Evolutionary conservation across 1,284 basidiomycete genomes (phyloP), one percentile per base, ranked within the genome.

Genomic region (Neolentinus lepideus): DNA sequence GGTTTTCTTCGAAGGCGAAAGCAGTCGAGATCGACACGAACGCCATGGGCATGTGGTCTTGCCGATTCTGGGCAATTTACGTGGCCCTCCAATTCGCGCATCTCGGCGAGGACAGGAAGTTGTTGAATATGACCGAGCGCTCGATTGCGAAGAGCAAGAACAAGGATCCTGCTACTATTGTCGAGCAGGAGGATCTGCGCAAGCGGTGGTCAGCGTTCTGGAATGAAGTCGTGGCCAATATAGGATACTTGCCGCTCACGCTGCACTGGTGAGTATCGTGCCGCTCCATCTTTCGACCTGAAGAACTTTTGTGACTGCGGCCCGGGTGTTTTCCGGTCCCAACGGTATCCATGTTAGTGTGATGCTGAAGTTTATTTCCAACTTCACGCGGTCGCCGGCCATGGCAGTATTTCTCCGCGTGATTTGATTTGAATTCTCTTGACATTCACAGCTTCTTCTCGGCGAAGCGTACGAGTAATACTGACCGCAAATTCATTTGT

Each of bases 161-260:
- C 2, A 73, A 72, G n/a, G 72, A 71, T 4, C 59, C 76, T 24
- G 69, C 66, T n/a, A 63, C 61, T 2, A 71, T 71, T 33, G 64
- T 65, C 22, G 84, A 88, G 58, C 80, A 79, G 60, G 71, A 75
- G 26, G 83, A 86, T 53, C 65, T 92, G 22, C 61, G 67, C 46
- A 73, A 80, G 58, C 72, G 81, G 59, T 88, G 88, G 80, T 77
- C 81, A 59, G 80, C 85, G 14, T 83, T 88, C 57, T 82, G 83
- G 76, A 85, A 82, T 57, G 89, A 93, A 61, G 66, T 90, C 24
- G 71, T 89, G 51, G 81, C 84, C 50, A 94, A 93, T 64, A 59
- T 87, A 3, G 84, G 83, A 29, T 89, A 92, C 66, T 70, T 93
- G 38, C 92, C 92, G 2, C 69, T 92, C 55, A 90, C 92, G 2